Evolutionary conservation across 495 filamentous ascomycete genomes (phyloP).

Genomic region (Penicillium verhagenii): DNA sequence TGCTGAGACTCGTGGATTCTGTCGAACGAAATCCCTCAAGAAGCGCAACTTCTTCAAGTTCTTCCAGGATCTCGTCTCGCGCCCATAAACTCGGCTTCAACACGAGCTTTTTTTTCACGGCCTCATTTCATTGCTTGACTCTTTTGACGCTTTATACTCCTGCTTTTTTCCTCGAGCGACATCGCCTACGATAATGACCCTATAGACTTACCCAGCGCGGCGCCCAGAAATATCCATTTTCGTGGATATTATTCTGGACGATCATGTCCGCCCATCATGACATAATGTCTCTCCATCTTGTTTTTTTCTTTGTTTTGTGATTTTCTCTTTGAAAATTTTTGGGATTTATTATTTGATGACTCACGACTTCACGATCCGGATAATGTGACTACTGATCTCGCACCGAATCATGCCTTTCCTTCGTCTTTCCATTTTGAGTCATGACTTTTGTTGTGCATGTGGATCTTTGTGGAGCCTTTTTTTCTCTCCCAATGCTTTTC

Average conservation of each 20-base stretch:
- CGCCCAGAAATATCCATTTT: background rate
- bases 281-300: slow-evolving; percentile 32
- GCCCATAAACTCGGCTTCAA: slow-evolving; percentile 21
- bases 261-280: slow-evolving; percentile 25
- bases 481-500: background rate
- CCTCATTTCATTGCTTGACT: too few relatives aligned
- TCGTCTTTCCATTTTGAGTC: slow-evolving; percentile 15
- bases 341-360: slow-evolving; percentile 16
- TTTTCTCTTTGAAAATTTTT: background rate
- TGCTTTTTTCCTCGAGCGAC: slow-evolving; percentile 17
- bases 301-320: background rate
- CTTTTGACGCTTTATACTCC: too few relatives aligned
- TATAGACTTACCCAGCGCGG: slow-evolving; percentile 20
- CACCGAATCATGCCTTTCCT: slow-evolving; percentile 35
- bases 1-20: slow-evolving; percentile 25
- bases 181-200: slow-evolving; percentile 28
- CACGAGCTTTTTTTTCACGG: slow-evolving; percentile 8
- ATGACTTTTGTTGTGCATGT: slow-evolving; percentile 1
- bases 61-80: slow-evolving; percentile 44
- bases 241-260: background rate
- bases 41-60: slow-evolving; percentile 49
- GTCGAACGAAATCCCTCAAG: slow-evolving; percentile 33
- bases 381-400: slow-evolving; percentile 45
- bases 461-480: background rate
- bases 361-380: slow-evolving; percentile 30